A percentile compares a stretch with the other conserved stretches of the same genome.
Evolutionary conservation across 2,329 filamentous ascomycete genomes (phyloP).

Genomic region (Sporothrix euskadiensis): DNA sequence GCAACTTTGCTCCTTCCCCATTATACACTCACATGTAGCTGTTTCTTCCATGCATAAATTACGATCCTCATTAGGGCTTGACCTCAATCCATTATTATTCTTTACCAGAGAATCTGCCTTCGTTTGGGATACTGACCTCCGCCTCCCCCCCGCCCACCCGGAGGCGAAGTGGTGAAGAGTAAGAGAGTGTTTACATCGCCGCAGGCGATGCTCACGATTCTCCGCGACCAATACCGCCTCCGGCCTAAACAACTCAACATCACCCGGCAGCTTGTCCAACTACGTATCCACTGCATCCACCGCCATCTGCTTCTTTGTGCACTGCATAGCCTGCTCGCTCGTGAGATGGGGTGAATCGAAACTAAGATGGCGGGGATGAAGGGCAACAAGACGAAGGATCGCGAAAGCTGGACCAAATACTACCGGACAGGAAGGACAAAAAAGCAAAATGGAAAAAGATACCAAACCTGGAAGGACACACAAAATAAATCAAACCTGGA

Average conservation of each 20-base stretch:
- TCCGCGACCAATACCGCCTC: not conserved
- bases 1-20: too few relatives aligned
- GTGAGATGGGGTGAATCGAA: not conserved
- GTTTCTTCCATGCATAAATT: too few relatives aligned
- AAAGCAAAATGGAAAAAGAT: not conserved
- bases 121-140: not conserved
- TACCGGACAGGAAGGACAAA: not conserved
- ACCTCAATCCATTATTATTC: too few relatives aligned
- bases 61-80: too few relatives aligned
- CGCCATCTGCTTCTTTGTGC: slow-evolving; percentile 33
- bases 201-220: not conserved
- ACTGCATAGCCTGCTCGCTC: slow-evolving; percentile 32
- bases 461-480: slow-evolving; percentile 34
- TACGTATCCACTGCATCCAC: not conserved
- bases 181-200: too few relatives aligned
- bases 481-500: not conserved
- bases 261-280: not conserved
- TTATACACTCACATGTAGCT: too few relatives aligned
- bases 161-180: not conserved
- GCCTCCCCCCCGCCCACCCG: not conserved
- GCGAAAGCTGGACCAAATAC: too few relatives aligned
- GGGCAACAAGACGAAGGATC: not conserved
- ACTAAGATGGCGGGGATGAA: not conserved
- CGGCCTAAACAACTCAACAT: not conserved
- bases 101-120: not conserved